phyloP scores from a whole-genome alignment of 1,139 yeast genomes.

The Geotrichum aggregatum region DNA sequence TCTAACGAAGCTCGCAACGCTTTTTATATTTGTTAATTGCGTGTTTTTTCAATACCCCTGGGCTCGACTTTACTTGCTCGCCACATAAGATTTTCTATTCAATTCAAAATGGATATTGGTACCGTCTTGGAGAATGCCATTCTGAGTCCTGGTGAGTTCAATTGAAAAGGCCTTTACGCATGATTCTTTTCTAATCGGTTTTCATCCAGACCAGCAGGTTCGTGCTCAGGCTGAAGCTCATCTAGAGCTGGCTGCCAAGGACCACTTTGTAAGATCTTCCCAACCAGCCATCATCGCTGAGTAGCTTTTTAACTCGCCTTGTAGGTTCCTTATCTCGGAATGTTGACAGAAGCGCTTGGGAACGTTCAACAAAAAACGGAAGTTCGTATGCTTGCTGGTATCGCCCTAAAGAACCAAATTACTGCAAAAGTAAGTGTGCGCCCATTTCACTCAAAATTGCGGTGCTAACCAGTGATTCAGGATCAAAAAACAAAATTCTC shows the following conservation, averaged over 20 bases:
- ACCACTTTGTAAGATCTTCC: conserved; percentile 52
- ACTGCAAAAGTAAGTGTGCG: conserved; percentile 49
- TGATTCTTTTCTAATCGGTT: background rate
- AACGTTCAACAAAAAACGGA: conserved; percentile 65
- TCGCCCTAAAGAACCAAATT: conserved; percentile 81
- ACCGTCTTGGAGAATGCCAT: conserved; percentile 70
- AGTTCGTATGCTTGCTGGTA: conserved; percentile 88
- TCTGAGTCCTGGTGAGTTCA: conserved; percentile 28
- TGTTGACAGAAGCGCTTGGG: conserved; percentile 68
- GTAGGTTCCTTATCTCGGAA: conserved; percentile 54
- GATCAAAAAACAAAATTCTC: conserved; percentile 34
- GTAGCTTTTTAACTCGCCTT: background rate
- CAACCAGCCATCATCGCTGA: no score
- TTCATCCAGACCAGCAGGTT: conserved; percentile 50
- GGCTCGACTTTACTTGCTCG: conserved; percentile 6
- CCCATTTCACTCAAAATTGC: no score
- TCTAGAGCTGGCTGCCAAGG: conserved; percentile 65
- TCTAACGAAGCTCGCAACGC: background rate
- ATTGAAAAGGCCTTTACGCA: background rate
- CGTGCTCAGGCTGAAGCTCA: conserved; percentile 81
- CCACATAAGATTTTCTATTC: conserved; percentile 6
- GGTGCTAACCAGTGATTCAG: conserved; percentile 31
- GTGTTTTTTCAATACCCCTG: background rate
- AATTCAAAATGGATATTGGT: conserved; percentile 57
- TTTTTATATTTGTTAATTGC: background rate